Evolutionary conservation across 371 early-diverging fungal species (phyloP).

Genomic region (Apophysomyces trapeziformis): DNA sequence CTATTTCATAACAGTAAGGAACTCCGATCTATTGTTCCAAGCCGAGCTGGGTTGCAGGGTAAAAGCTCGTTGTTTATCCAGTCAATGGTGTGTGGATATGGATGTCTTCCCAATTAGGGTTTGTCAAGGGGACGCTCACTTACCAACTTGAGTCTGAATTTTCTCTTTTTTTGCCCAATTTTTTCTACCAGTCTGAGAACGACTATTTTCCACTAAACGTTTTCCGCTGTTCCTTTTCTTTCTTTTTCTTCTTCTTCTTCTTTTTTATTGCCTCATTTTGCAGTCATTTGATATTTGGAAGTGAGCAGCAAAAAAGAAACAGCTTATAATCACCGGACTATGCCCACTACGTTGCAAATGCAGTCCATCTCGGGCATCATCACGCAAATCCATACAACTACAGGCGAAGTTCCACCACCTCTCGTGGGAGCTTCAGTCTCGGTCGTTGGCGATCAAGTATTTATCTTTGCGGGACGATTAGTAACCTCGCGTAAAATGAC

Average conservation of each 20-base stretch:
- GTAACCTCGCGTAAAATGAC: conserved; percentile 70
- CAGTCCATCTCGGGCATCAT: conserved; percentile 74
- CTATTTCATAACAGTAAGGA: neutral
- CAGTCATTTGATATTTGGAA: conserved; percentile 4
- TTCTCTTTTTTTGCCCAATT: conserved; percentile 12
- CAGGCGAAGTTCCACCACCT: conserved; percentile 78
- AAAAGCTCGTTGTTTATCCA: neutral
- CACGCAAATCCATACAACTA: conserved; percentile 65
- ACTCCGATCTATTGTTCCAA: conserved; percentile 5
- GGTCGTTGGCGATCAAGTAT: conserved; percentile 63
- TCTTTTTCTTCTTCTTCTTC: conserved; percentile 5
- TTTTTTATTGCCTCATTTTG: neutral
- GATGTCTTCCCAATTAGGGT: conserved; percentile 10
- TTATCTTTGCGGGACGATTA: conserved; percentile 77
- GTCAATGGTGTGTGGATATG: neutral
- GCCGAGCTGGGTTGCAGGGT: neutral
- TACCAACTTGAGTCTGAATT: conserved; percentile 12
- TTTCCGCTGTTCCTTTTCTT: conserved; percentile 2
- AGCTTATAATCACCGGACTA: conserved; percentile 4
- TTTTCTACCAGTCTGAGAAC: conserved; percentile 8
- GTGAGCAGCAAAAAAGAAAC: conserved; percentile 3
- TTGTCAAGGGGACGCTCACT: conserved; percentile 8
- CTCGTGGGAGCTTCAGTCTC: conserved; percentile 76
- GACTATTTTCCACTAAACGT: neutral
- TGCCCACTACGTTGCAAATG: conserved; percentile 42